Conservation (phyloP, 306 rosid genomes). For the Citrullus amarus region DNA sequence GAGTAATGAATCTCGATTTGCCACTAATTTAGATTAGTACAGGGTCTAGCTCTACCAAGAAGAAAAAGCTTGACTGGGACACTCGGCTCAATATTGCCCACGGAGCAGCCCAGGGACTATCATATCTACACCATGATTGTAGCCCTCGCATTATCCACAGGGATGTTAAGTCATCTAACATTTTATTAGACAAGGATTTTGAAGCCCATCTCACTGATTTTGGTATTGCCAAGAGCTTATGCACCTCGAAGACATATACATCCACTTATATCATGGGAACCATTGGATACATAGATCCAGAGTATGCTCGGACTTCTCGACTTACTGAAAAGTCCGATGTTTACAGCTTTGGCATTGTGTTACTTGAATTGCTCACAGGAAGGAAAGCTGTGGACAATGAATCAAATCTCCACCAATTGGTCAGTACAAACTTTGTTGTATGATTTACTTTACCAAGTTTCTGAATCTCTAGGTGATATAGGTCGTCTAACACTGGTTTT, state of each 20-base stretch:
- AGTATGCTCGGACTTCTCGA: constrained; percentile 86
- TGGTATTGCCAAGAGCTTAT: constrained; percentile 84
- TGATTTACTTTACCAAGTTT: neutral
- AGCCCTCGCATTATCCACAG: constrained; percentile 88
- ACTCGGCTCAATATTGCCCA: constrained; percentile 70
- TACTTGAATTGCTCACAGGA: constrained; percentile 87
- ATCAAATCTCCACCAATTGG: constrained; percentile 85
- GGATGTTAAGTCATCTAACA: constrained; percentile 87
- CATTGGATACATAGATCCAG: constrained; percentile 94
- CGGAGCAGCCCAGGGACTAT: constrained; percentile 89
- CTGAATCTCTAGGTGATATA: neutral
- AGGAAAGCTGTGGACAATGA: constrained; percentile 87
- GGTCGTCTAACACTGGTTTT: neutral
- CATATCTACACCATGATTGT: constrained; percentile 91
- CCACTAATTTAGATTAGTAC: neutral
- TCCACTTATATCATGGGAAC: constrained; percentile 90
- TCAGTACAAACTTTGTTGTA: constrained; percentile 12
- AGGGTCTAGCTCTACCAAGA: constrained; percentile 27
- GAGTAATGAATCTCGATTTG: neutral
- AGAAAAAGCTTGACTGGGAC: constrained; percentile 75
- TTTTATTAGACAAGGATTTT: constrained; percentile 70
- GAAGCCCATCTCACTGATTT: constrained; percentile 90
- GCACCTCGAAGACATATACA: constrained; percentile 64
- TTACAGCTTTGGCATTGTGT: constrained; percentile 85
- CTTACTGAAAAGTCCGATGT: constrained; percentile 94